A percentile compares a stretch with the other conserved stretches of the same genome.
Conservation (phyloP, 2,329 filamentous ascomycete species). For the Endothia cerciana region DNA sequence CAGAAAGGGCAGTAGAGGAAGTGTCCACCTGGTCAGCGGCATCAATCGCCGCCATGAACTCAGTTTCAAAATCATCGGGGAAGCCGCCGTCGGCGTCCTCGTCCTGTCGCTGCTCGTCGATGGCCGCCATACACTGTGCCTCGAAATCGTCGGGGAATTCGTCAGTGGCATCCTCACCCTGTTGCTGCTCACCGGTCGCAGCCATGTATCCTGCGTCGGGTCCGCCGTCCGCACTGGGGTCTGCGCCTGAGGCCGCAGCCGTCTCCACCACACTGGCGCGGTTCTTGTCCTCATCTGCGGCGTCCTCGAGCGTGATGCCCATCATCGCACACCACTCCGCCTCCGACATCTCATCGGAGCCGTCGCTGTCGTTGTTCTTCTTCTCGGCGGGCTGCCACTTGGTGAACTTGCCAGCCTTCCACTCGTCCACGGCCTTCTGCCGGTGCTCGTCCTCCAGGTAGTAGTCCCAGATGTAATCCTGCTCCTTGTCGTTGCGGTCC, state of each 20-base stretch:
- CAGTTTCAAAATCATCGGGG: not conserved
- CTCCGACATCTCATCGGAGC: not conserved
- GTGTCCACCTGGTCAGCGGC: not conserved
- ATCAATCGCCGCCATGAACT: not conserved
- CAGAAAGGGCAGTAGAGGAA: not conserved
- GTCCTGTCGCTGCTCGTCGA: not conserved
- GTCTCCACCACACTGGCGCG: too few relatives aligned
- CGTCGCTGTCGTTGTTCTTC: not conserved
- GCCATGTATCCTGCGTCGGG: not conserved
- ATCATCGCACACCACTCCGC: not conserved
- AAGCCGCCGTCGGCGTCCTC: not conserved
- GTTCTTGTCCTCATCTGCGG: not conserved
- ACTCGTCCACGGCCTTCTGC: not conserved
- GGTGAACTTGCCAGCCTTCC: not conserved
- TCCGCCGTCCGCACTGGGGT: too few relatives aligned
- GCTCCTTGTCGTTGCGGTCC: constrained; percentile 11
- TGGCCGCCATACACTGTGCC: not conserved
- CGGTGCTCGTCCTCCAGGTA: not conserved
- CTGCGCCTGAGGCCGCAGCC: not conserved
- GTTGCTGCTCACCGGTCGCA: not conserved
- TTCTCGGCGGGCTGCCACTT: not conserved
- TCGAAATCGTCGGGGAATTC: constrained; percentile 1
- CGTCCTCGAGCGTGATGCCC: not conserved
- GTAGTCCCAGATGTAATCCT: not conserved
- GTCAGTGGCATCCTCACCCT: not conserved